These are phyloP conservation scores for Phytophthora kernoviae DNA, from an alignment of 352 stramenopile genomes.

Conservation along the genomic window DNA sequence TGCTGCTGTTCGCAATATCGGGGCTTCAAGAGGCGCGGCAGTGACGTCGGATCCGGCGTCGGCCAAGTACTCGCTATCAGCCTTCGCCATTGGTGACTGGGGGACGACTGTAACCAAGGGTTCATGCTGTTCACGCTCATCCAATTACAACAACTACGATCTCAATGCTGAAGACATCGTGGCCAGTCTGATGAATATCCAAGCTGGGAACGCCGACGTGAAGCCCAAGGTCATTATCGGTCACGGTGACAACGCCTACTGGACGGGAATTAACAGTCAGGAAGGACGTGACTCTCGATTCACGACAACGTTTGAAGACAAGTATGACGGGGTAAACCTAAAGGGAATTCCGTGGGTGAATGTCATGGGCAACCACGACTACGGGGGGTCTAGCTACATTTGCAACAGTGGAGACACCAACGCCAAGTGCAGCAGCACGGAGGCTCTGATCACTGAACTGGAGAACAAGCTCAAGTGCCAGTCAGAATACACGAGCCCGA, in stretches of 20 bases:
- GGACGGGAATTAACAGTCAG: conserved; percentile 49
- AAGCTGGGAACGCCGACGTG: conserved; percentile 32
- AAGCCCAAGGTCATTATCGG: conserved; percentile 54
- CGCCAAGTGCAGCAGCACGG: conserved; percentile 37
- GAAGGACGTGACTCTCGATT: conserved; percentile 46
- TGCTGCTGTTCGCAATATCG: too few species aligned
- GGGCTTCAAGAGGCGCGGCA: too few species aligned
- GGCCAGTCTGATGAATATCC: conserved; percentile 33
- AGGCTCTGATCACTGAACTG: conserved; percentile 41
- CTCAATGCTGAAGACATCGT: conserved; percentile 26
- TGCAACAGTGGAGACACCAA: conserved; percentile 40
- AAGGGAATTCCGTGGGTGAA: conserved; percentile 55
- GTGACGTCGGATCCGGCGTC: conserved; percentile 15
- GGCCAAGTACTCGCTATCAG: conserved; percentile 16
- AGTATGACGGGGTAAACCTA: conserved; percentile 44
- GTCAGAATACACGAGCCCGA: conserved; percentile 56
- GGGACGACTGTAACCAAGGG: conserved; percentile 35
- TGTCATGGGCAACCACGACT: conserved; percentile 71
- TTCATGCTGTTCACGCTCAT: conserved; percentile 37
- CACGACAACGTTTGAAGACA: conserved; percentile 21
- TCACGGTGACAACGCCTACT: conserved; percentile 39
- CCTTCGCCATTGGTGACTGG: conserved; percentile 30
- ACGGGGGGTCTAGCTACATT: conserved; percentile 55
- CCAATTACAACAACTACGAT: conserved; percentile 33
- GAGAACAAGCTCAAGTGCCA: conserved; percentile 26